Evolutionary conservation across 768 basidiomycete genomes (phyloP).

Genomic region (Tricholomella constricta): DNA sequence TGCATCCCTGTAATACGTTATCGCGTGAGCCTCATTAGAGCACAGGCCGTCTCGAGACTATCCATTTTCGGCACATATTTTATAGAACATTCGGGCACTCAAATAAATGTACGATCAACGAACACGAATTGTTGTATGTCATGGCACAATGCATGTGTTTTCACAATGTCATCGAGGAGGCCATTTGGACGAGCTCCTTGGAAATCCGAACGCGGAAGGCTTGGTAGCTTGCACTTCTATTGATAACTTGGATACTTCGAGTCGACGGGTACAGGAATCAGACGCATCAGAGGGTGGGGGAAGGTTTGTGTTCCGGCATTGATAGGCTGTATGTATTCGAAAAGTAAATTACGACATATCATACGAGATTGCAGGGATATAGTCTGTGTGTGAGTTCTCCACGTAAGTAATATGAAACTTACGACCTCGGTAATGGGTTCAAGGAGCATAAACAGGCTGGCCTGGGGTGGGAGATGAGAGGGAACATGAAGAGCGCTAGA

Average conservation of each 20-base stretch:
- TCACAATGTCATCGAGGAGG: not conserved
- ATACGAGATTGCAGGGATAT: not conserved
- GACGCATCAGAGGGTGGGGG: too few species aligned
- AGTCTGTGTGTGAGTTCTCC: not conserved
- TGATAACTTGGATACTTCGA: too few species aligned
- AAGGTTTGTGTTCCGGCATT: too few species aligned
- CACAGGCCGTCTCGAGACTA: not conserved
- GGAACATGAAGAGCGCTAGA: not conserved
- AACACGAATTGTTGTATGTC: constrained; percentile 10
- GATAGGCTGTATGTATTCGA: not conserved
- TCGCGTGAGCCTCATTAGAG: not conserved
- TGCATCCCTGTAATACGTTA: constrained; percentile 47
- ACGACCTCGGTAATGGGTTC: constrained; percentile 10
- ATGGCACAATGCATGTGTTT: not conserved
- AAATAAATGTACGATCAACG: constrained; percentile 17
- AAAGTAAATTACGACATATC: not conserved
- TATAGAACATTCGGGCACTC: constrained; percentile 7
- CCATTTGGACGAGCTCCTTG: not conserved
- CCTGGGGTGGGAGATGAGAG: constrained; percentile 26
- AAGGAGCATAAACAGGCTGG: constrained; percentile 41
- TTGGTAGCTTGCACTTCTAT: too few species aligned
- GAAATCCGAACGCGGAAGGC: not conserved
- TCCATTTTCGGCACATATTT: constrained; percentile 6
- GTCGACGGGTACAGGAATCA: too few species aligned
- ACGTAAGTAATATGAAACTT: not conserved